Conservation (phyloP, 768 basidiomycete species). For the Termitomyces sp. region DNA sequence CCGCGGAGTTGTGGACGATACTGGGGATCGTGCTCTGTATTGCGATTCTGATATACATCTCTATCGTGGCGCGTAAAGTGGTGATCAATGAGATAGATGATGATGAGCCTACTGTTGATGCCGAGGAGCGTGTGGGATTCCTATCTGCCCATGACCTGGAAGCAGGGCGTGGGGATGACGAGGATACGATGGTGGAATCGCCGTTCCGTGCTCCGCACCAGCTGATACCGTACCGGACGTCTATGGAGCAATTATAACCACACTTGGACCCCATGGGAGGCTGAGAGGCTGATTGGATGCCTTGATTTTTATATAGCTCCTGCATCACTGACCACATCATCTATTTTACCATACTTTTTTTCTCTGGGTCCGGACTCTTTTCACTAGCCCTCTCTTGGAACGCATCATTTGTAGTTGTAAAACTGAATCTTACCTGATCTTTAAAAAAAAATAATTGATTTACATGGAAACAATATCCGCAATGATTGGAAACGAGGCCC, state of each 20-base stretch:
- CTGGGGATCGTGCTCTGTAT: constrained; percentile 67
- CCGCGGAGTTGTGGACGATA: constrained; percentile 59
- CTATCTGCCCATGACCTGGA: constrained; percentile 34
- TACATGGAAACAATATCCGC: not conserved
- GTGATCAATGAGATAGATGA: constrained; percentile 47
- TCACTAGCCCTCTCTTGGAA: constrained; percentile 9
- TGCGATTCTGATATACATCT: constrained; percentile 73
- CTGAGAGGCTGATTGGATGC: no score
- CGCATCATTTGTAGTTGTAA: constrained; percentile 8
- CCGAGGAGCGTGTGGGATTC: constrained; percentile 53
- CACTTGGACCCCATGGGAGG: not conserved
- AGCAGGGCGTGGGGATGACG: constrained; percentile 20
- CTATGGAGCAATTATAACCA: constrained; percentile 10
- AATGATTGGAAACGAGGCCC: not conserved
- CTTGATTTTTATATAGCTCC: no score
- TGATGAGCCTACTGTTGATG: constrained; percentile 18
- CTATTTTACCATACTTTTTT: constrained; percentile 8
- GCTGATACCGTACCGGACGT: constrained; percentile 20
- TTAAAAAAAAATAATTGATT: constrained; percentile 1
- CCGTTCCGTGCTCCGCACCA: constrained; percentile 30
- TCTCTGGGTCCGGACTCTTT: constrained; percentile 5
- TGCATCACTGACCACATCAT: constrained; percentile 1
- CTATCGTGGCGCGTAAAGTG: constrained; percentile 68
- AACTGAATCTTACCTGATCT: constrained; percentile 4
- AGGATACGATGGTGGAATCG: constrained; percentile 40